These are phyloP conservation scores for Calonectria leucothoes DNA, from an alignment of 2,329 filamentous ascomycete species.

Conservation along the genomic window DNA sequence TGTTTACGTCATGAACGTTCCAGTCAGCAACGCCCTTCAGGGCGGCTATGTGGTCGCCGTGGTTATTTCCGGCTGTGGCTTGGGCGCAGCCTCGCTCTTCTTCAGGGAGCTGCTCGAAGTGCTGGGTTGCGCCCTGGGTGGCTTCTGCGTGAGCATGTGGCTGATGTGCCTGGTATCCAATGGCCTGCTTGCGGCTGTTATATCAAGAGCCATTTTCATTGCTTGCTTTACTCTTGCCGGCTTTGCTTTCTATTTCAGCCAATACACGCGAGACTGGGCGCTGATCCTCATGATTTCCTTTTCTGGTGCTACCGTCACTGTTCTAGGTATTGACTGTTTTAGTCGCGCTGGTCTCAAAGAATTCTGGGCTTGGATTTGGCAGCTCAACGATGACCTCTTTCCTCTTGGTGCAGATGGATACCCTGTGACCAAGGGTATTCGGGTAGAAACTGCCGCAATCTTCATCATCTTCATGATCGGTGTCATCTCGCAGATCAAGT, in stretches of 20 bases:
- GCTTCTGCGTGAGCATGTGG: conserved; percentile 93
- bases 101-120: conserved; percentile 86
- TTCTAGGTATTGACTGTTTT: conserved; percentile 92
- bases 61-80: conserved; percentile 76
- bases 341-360: conserved; percentile 92
- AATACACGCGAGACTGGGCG: conserved; percentile 80
- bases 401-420: conserved; percentile 82
- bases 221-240: conserved; percentile 74
- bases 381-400: conserved; percentile 82
- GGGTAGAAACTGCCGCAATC: conserved; percentile 83
- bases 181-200: conserved; percentile 73
- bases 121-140: conserved; percentile 87
- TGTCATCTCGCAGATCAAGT: conserved; percentile 83
- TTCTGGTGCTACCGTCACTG: conserved; percentile 79
- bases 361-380: conserved; percentile 95
- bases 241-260: conserved; percentile 83
- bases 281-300: conserved; percentile 84
- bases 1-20: conserved; percentile 86
- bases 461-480: conserved; percentile 81
- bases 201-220: conserved; percentile 80
- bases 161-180: conserved; percentile 81
- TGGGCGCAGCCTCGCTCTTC: conserved; percentile 79
- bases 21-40: conserved; percentile 80
- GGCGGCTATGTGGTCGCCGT: conserved; percentile 88
- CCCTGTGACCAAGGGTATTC: conserved; percentile 86